These are phyloP conservation scores for Biscutella laevigata DNA, from an alignment of 441 rosid genomes.

Conservation along the genomic window DNA sequence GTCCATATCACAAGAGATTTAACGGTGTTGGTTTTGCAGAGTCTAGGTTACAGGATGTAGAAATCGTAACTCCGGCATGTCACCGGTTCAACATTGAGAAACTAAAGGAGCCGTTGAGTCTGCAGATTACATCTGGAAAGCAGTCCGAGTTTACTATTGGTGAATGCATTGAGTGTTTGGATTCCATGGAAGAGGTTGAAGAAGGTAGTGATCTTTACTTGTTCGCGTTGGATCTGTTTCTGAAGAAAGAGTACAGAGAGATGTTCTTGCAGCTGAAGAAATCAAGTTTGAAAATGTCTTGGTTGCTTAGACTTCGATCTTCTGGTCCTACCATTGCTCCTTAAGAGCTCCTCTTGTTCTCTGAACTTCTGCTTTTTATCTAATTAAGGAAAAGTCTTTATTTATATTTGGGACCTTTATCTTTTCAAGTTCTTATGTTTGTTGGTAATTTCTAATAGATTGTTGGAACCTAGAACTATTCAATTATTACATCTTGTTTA, in stretches of 20 bases:
- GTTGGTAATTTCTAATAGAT: neutral
- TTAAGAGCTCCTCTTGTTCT: neutral
- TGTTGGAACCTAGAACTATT: slow-evolving; percentile 2
- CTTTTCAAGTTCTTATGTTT: neutral
- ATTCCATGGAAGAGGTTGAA: slow-evolving; percentile 38
- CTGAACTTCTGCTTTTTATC: neutral
- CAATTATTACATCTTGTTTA: no score
- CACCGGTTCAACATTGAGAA: slow-evolving; percentile 9
- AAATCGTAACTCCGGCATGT: slow-evolving; percentile 9
- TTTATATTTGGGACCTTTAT: no score
- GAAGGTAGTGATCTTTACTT: slow-evolving; percentile 39
- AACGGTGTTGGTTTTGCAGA: slow-evolving; percentile 21
- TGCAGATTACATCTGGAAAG: slow-evolving; percentile 17
- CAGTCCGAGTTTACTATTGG: slow-evolving; percentile 28
- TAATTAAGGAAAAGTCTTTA: neutral
- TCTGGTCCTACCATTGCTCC: slow-evolving; percentile 15
- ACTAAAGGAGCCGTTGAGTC: slow-evolving; percentile 10
- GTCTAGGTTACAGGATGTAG: slow-evolving; percentile 24
- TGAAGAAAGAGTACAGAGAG: slow-evolving; percentile 38
- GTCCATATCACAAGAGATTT: slow-evolving; percentile 5
- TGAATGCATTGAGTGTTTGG: slow-evolving; percentile 41
- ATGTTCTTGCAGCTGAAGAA: slow-evolving; percentile 42
- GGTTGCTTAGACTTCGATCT: slow-evolving; percentile 34
- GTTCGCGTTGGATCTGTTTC: slow-evolving; percentile 39
- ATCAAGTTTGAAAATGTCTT: slow-evolving; percentile 32